Evolutionary conservation across 1,284 basidiomycete genomes (phyloP).

Genomic region (Mycosarcoma maydis): DNA sequence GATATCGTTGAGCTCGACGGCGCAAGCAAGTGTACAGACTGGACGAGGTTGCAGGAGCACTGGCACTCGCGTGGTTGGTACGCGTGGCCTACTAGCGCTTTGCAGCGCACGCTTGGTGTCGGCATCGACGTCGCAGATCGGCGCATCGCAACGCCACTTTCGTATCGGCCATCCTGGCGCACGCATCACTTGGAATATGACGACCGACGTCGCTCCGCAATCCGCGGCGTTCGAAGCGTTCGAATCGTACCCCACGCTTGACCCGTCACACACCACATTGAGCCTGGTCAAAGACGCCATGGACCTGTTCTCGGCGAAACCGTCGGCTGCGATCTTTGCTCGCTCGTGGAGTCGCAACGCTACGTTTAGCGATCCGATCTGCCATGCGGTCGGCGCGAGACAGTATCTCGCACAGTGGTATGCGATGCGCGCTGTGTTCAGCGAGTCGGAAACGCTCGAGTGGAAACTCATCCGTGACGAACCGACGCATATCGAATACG

Average conservation of each 20-base stretch:
- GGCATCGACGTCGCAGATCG: background rate
- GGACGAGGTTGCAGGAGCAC: too few relatives aligned
- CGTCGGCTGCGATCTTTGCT: slow-evolving; percentile 73
- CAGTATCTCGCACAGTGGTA: slow-evolving; percentile 71
- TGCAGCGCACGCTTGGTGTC: background rate
- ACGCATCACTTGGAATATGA: too few relatives aligned
- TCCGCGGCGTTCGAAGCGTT: slow-evolving; percentile 7
- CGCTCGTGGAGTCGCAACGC: slow-evolving; percentile 74
- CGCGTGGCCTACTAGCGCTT: too few relatives aligned
- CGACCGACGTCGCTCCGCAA: slow-evolving; percentile 1
- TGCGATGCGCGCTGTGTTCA: slow-evolving; percentile 74
- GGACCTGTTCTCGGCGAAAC: slow-evolving; percentile 73
- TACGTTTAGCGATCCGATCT: slow-evolving; percentile 71
- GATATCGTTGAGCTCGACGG: too few relatives aligned
- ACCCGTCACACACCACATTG: slow-evolving; percentile 2
- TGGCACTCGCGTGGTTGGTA: too few relatives aligned
- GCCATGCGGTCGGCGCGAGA: slow-evolving; percentile 11
- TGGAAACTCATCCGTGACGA: slow-evolving; percentile 70
- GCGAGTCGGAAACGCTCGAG: slow-evolving; percentile 69
- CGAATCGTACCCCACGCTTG: background rate
- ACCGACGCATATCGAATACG: slow-evolving; percentile 73
- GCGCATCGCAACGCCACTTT: slow-evolving; percentile 10
- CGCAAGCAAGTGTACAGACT: too few relatives aligned
- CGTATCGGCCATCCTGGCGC: slow-evolving; percentile 17
- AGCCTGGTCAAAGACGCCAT: slow-evolving; percentile 19